Evolutionary conservation across 2,329 filamentous ascomycete species (phyloP), one percentile per base, ranked within the genome.

Genomic region (Pseudodiploospora longispora): DNA sequence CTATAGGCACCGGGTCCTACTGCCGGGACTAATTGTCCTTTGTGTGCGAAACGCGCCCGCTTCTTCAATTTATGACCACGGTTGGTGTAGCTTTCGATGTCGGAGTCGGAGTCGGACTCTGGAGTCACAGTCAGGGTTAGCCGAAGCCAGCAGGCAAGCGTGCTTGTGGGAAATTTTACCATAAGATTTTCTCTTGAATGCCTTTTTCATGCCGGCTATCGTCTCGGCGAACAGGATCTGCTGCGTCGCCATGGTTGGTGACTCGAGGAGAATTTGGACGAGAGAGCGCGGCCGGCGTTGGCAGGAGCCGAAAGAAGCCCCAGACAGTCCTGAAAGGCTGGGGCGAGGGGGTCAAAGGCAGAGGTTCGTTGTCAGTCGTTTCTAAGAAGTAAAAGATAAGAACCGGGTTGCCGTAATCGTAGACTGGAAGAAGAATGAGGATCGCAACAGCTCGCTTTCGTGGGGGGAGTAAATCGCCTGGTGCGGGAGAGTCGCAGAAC

Each of bases 41-140:
- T 74, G 54, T 78, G 82, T 38, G 85, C 76, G 59, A 86, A 86
- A 53, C 80, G 76, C 37, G 86, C 82, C 55, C 80, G 76, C 62
- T 80, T 85, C 70, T 89, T 87, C 38, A 91, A 71, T 61, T 90
- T 91, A 63, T 87, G 80, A 49, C 84, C 85, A 58, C 85, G 82
- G 63, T 89, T 89, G 46, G 80, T 83, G 54, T 76, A 77, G 54
- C 76, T 73, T 48, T 82, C 75, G 55, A 88, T 81, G 43, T 80
- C 76, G 48, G 82, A 80, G 62, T 91, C 87, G 47, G 84, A 87
- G 60, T 90, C 86, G 54, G 82, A 87, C 50, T 87, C 86, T 89
- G 64, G 34, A 45, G 42, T 38, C 44, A 52, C 40, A 38, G 49
- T 34, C 38, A 44, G 34, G 38, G 57, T 57, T 49, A 58, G 52